Base-by-base conservation (phyloP, 345 rosid species). In the Sapria himalayana region DNA sequence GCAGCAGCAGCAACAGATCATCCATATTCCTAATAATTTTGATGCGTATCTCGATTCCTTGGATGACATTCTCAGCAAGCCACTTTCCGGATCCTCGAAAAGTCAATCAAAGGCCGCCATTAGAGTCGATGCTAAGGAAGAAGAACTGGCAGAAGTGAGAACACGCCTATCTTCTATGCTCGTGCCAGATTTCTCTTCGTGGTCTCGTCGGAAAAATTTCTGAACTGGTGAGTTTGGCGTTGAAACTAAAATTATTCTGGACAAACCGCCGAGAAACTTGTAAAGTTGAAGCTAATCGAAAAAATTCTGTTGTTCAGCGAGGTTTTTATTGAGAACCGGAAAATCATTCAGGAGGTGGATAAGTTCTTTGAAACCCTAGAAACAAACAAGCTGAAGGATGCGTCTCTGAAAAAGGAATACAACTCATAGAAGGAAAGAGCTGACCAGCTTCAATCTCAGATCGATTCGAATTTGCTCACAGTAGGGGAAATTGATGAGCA, bases 301-400 rank as follows among this genome's bases (percentile, higher is more conserved):
- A 79, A 78, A 52, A 67, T 79, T 9, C 78, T 85, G 16, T 50
- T 55, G 9, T 70, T 65, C 36, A 63, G 76, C 23, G 59, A 67
- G 59, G 74, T 62, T 15, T 79, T 60, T 31, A 56, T 65, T 1
- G 74, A 71, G 59, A 69, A 64, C 55, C 57, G 69, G 61, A 41
- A 42, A 22, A 24, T 56, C 15, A 53, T 69, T 42, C 50, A 54
- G 21, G 58, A 67, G 25, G 76, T 76, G 15, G 40, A 63, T 34
- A 57, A 54, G 20, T 61, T 59, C 52, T 62, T 64, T 56, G 55
- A 55, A 15, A 51, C 46, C 36, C 82, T 71, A 0, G 74, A 73
- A 38, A 54, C 39, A 19, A 74, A 67, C 52, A 76, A 67, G 65
- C 39, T 62, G 32, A 69, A 71, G 56, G 78, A 65, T 20, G 47